Base-by-base conservation (phyloP, 2,329 filamentous ascomycete genomes). In the Xylariaceae sp. region DNA sequence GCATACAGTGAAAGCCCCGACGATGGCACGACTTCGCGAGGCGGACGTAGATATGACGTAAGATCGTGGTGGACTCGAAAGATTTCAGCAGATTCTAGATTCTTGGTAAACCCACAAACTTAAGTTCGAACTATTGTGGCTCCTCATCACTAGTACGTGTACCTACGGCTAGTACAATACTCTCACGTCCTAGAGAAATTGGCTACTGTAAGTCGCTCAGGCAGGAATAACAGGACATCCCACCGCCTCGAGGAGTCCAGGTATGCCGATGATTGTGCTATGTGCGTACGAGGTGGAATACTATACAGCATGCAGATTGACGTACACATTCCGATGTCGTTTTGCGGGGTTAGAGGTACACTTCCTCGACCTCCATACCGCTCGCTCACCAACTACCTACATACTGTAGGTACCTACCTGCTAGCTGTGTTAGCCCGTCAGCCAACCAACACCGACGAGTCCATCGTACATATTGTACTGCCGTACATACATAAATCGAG, bases 231-330 rank as follows among this genome's bases (percentile, higher is more conserved):
- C 32, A 14, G 32, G 32, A 37, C 32, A 37, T 37, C 6, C 32
- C 32, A 4, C 14, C 5, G 6, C 32, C 32, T 7, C 23, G 32
- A 37, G 32, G 32, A 29, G 32, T 26, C 4, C 4, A 26, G 23
- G 37, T 50, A 49, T 41, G 48, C 44, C 52, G 40, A 41, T 52
- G 42, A 48, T 29, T 50, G 43, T 40, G 51, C 49, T 41, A 49
- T n/a, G n/a, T n/a, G n/a, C n/a, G n/a, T n/a, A n/a, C n/a, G n/a
- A n/a, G n/a, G n/a, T n/a, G n/a, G n/a, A n/a, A n/a, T n/a, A n/a
- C n/a, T n/a, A n/a, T n/a, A n/a, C 57, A 49, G 48, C 52, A 57
- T 63, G 59, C 61, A 61, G 48, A 50, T 61, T 63, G 61, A 63
- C 59, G 61, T 60, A 63, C 56, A 26, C 56, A 26, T 44, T 55